These are phyloP conservation scores for Lactifluus subvellereus DNA, from an alignment of 768 basidiomycete genomes.

Conservation along the genomic window DNA sequence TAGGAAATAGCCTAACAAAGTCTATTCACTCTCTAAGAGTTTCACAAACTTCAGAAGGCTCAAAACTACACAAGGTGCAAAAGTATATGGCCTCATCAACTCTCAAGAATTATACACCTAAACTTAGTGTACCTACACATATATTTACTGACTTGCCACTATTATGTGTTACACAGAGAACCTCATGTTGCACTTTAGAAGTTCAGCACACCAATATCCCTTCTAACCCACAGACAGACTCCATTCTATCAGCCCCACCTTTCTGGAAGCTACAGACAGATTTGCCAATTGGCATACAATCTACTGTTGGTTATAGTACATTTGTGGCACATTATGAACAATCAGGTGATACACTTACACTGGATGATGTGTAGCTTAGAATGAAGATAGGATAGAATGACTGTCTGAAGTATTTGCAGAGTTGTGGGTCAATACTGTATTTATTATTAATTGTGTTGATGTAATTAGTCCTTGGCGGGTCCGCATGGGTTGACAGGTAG, in stretches of 20 bases:
- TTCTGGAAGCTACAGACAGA: background rate
- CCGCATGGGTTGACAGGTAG: too few species aligned
- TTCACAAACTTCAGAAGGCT: background rate
- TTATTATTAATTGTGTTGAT: too few species aligned
- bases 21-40: background rate
- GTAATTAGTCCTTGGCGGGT: too few species aligned
- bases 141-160: background rate
- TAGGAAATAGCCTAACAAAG: background rate
- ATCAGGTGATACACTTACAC: background rate
- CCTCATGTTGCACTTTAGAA: background rate
- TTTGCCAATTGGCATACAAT: background rate
- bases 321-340: background rate
- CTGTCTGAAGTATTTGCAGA: too few species aligned
- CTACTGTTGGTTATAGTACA: constrained; percentile 4
- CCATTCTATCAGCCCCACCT: constrained; percentile 9
- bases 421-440: too few species aligned
- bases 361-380: too few species aligned
- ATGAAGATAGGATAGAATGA: too few species aligned
- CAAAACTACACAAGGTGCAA: background rate
- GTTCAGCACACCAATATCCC: background rate
- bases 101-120: background rate
- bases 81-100: background rate
- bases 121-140: background rate
- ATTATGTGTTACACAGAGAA: background rate
- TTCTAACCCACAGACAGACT: background rate